Evolutionary conservation across 2,329 filamentous ascomycete species (phyloP), one percentile per base, ranked within the genome.

Genomic region (Fusarium verticillioides): DNA sequence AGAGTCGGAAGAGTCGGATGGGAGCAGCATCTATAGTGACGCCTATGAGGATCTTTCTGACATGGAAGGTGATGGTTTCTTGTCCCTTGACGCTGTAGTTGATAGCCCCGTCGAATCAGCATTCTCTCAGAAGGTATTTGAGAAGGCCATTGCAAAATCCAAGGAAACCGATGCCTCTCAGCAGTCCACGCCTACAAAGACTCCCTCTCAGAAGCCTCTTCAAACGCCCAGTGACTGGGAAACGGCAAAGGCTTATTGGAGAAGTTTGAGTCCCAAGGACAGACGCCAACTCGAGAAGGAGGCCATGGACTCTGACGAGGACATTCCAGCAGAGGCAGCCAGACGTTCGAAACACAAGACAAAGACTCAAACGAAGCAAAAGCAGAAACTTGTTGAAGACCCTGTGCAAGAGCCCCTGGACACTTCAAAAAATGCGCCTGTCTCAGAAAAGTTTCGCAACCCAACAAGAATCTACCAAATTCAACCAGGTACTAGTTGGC

Each of bases 11-110:
- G 83, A 81, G 9, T 79, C 80, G 5, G 89, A 90, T 62, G 83
- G 83, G 19, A 84, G 83, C 56, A 91, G 88, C 69, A 87, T 93
- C 30, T 95, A 94, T 78, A 94, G 91, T 72, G 93, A 95, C 81
- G 93, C 93, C 2, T 92, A 92, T 60, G 93, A 95, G 81, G 92
- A 94, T 68, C 83, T 92, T 0, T 89, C 89, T 0, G 91, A 94
- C 19, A 78, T 86, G 8, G 91, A 92, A 43, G 88, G 87, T 5
- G 88, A 89, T 52, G 93, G 91, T 0, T 95, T 94, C 76, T 85
- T 90, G 77, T 95, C 92, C 9, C 85, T 95, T 12, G 88, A 95
- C 80, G 93, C 93, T 16, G 88, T 95, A 13, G 87, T 94, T 3
- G 88, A 91, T 26, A 90, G 87, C 52, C 90, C 92, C 18, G 70